Conservation (phyloP, 148 eudicot species). For the Gaultheria prostrata region DNA sequence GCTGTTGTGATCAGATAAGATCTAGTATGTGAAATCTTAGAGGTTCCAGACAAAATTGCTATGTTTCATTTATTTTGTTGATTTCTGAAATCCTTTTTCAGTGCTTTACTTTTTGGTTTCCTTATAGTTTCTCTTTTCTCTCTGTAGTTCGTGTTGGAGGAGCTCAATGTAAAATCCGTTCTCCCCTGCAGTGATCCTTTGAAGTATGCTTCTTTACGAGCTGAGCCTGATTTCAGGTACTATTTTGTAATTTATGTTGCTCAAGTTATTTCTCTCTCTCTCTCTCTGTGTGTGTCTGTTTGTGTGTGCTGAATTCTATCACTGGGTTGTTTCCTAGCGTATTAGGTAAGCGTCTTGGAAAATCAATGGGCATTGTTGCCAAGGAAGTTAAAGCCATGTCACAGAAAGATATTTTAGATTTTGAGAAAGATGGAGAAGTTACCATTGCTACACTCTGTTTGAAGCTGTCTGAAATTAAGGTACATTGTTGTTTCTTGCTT, state of each 20-base stretch:
- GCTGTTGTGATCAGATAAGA: neutral
- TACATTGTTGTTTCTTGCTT: conserved; percentile 20
- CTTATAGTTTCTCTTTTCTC: neutral
- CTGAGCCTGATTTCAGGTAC: conserved; percentile 98
- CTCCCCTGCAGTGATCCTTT: conserved; percentile 75
- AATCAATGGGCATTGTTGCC: conserved; percentile 85
- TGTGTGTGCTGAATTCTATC: neutral
- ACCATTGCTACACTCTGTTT: conserved; percentile 64
- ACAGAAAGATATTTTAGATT: conserved; percentile 77
- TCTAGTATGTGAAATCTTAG: neutral
- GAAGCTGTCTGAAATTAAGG: conserved; percentile 78
- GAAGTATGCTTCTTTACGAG: conserved; percentile 81
- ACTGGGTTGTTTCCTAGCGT: conserved; percentile 41
- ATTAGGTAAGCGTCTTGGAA: conserved; percentile 87
- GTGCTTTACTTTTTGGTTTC: neutral
- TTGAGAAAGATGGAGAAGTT: conserved; percentile 77
- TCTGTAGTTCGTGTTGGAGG: conserved; percentile 80
- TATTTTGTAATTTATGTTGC: neutral
- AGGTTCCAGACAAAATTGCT: neutral
- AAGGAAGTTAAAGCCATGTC: conserved; percentile 86
- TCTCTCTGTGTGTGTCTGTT: neutral
- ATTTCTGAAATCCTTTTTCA: neutral
- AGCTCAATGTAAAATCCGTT: conserved; percentile 75
- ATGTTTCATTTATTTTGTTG: neutral
- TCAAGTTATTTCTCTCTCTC: conserved; percentile 10